Evolutionary conservation across 1,139 yeast species (phyloP).

Genomic region (Candida sanyaensis): DNA sequence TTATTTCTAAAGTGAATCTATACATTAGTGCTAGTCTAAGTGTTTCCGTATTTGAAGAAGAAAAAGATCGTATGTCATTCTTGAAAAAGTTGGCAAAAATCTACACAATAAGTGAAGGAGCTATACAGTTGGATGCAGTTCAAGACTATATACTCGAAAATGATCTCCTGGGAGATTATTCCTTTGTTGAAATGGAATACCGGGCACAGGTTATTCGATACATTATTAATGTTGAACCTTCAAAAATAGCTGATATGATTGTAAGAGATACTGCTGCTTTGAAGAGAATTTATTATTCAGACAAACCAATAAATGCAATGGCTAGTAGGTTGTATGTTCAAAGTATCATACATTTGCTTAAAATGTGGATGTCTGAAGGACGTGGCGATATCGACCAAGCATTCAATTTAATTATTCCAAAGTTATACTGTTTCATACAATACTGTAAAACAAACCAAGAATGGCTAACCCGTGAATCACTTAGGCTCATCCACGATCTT

Average conservation of each 20-base stretch:
- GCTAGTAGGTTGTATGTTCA: slow-evolving; percentile 5
- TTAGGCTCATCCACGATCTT: slow-evolving; percentile 5
- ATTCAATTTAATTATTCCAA: slow-evolving; percentile 4
- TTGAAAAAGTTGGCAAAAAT: slow-evolving; percentile 4
- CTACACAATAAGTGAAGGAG: slow-evolving; percentile 9
- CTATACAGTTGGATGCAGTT: slow-evolving; percentile 12
- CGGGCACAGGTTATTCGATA: slow-evolving; percentile 6
- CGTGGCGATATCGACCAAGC: background rate
- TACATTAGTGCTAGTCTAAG: slow-evolving; percentile 7
- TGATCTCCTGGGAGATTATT: background rate
- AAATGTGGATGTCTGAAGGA: background rate
- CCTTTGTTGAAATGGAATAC: slow-evolving; percentile 1
- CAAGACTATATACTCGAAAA: slow-evolving; percentile 3
- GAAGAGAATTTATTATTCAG: background rate
- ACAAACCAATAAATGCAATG: background rate
- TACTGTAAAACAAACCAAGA: slow-evolving; percentile 3
- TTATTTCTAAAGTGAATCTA: slow-evolving; percentile 5
- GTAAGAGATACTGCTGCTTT: background rate
- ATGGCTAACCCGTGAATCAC: slow-evolving; percentile 1
- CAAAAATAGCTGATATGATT: slow-evolving; percentile 6
- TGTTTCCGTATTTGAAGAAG: background rate
- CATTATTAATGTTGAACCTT: background rate
- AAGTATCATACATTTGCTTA: slow-evolving; percentile 4
- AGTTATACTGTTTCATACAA: slow-evolving; percentile 6
- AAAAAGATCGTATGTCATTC: slow-evolving; percentile 4